Evolutionary conservation across 176 grass and related monocot species (phyloP).

Genomic region (Olyra latifolia): DNA sequence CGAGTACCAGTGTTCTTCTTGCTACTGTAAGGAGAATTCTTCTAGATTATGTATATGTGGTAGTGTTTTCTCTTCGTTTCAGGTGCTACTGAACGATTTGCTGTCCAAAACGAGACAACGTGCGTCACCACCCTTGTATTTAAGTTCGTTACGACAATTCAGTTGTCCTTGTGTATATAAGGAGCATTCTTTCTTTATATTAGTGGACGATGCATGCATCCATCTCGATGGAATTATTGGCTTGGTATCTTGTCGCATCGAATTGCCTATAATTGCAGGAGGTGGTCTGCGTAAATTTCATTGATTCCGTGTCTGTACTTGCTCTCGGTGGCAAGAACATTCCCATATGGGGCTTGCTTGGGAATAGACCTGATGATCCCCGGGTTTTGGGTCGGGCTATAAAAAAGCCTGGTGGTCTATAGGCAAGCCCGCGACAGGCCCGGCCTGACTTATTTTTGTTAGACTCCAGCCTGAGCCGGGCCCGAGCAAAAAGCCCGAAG

Average conservation of each 20-base stretch:
- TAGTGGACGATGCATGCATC: background rate
- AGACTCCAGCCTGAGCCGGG: too few relatives aligned
- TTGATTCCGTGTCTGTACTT: background rate
- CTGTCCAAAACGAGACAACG: background rate
- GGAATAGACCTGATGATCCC: too few relatives aligned
- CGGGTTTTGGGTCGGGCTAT: too few relatives aligned
- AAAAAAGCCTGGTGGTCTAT: too few relatives aligned
- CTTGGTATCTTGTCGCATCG: background rate
- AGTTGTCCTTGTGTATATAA: conserved; percentile 23
- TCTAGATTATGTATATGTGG: conserved; percentile 40
- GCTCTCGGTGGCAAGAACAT: background rate
- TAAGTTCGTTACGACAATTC: background rate
- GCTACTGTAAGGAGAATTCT: conserved; percentile 21
- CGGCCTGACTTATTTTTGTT: too few relatives aligned
- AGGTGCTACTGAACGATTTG: conserved; percentile 23
- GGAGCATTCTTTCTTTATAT: conserved; percentile 7
- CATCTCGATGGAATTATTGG: background rate
- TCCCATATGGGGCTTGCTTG: background rate
- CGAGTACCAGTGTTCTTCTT: background rate
- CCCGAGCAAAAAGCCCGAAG: too few relatives aligned
- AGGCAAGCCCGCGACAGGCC: too few relatives aligned
- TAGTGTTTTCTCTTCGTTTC: conserved; percentile 22
- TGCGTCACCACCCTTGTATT: conserved; percentile 17
- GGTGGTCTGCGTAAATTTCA: background rate
- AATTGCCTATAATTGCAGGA: too few relatives aligned